phyloP scores from a whole-genome alignment of 192 early-diverging fungal genomes.

The Coemansia sp. region DNA sequence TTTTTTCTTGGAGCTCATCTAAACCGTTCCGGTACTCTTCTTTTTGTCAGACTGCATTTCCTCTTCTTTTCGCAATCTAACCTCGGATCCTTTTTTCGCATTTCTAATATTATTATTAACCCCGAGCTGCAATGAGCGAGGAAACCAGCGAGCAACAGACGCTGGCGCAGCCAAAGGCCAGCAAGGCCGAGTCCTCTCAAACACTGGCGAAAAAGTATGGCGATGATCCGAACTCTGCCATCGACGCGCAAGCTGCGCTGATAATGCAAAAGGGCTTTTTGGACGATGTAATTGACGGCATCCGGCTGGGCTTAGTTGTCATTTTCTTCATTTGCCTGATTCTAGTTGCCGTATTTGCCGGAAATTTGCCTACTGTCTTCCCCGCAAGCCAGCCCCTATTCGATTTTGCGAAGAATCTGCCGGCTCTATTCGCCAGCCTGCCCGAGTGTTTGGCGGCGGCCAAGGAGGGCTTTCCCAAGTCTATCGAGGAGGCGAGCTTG shows the following conservation, averaged over 20 bases:
- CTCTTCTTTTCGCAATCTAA: neutral
- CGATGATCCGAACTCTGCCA: constrained; percentile 26
- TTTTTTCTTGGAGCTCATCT: neutral
- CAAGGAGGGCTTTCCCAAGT: constrained; percentile 16
- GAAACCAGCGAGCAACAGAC: constrained; percentile 7
- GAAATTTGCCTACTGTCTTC: constrained; percentile 43
- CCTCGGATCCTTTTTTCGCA: neutral
- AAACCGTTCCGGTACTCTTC: neutral
- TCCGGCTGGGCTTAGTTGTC: constrained; percentile 36
- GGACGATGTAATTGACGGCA: constrained; percentile 54
- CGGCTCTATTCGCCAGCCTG: constrained; percentile 11
- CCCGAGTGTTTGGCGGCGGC: constrained; percentile 18
- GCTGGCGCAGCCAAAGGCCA: neutral
- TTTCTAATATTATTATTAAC: neutral
- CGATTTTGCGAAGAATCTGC: constrained; percentile 21
- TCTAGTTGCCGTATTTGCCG: constrained; percentile 30
- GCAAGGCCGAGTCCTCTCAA: constrained; percentile 10
- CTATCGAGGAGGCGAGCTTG: constrained; percentile 19
- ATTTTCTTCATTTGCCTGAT: constrained; percentile 37
- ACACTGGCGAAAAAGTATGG: constrained; percentile 16
- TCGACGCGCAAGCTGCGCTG: constrained; percentile 48
- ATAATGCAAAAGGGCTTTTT: constrained; percentile 52
- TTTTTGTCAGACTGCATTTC: constrained; percentile 7
- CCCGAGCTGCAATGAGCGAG: constrained; percentile 8
- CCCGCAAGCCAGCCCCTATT: constrained; percentile 42